Conservation (phyloP, 306 rosid species). For the Cyclanthera cordifolia region DNA sequence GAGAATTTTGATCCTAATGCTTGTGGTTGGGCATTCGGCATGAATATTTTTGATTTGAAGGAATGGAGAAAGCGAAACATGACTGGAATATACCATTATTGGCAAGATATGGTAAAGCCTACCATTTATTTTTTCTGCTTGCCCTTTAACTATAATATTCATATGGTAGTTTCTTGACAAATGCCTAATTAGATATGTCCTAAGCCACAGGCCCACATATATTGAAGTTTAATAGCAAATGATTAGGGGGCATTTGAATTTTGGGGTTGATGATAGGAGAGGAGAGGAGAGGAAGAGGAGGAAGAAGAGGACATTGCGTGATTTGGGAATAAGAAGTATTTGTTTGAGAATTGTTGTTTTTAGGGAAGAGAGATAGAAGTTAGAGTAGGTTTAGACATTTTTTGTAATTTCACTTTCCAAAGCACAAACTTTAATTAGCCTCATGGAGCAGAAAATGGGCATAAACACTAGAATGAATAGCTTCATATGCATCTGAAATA, state of each 20-base stretch:
- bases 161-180: neutral
- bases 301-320: too few species aligned
- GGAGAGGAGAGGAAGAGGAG: too few species aligned
- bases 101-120: conserved; percentile 77
- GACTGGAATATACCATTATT: conserved; percentile 81
- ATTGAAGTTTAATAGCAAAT: neutral
- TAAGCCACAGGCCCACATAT: neutral
- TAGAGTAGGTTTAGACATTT: neutral
- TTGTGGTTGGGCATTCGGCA: conserved; percentile 98
- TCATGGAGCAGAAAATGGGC: neutral
- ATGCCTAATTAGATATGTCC: neutral
- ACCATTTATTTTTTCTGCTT: conserved; percentile 11
- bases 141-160: neutral
- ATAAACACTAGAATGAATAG: neutral
- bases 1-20: conserved; percentile 78
- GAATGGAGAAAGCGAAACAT: conserved; percentile 89
- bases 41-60: conserved; percentile 88
- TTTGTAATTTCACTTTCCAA: neutral
- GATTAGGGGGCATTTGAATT: too few species aligned
- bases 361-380: neutral
- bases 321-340: too few species aligned
- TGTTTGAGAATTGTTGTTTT: too few species aligned
- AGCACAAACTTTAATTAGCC: neutral
- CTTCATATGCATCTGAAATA: neutral
- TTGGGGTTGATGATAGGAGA: too few species aligned